These are phyloP conservation scores for Quaeritorhiza haematococci DNA, from an alignment of 371 early-diverging fungal species.

Conservation along the genomic window DNA sequence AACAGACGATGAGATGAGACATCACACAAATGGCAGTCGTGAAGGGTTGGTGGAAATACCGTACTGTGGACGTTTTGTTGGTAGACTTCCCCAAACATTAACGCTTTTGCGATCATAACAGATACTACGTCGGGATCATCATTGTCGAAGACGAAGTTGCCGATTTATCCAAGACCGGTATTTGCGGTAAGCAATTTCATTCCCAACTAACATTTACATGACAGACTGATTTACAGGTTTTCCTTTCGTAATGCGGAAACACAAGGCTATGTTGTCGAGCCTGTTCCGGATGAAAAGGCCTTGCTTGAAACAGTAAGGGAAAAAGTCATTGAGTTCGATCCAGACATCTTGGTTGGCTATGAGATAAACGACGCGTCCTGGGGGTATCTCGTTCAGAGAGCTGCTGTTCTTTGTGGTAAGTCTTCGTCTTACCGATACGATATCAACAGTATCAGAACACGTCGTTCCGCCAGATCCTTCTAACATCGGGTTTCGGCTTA, in stretches of 20 bases:
- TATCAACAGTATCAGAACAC: neutral
- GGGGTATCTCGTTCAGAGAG: conserved; percentile 80
- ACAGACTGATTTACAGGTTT: neutral
- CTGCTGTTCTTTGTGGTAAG: conserved; percentile 4
- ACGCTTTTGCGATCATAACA: neutral
- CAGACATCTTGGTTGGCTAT: conserved; percentile 82
- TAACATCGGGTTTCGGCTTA: conserved; percentile 13
- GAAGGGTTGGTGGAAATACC: conserved; percentile 30
- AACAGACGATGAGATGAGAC: conserved; percentile 12
- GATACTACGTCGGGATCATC: conserved; percentile 41
- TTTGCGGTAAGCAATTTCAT: conserved; percentile 19
- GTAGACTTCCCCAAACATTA: neutral
- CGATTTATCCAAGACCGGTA: conserved; percentile 32
- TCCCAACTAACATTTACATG: neutral
- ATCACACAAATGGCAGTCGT: conserved; percentile 38
- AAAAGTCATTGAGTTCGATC: conserved; percentile 60
- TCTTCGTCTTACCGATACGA: no score
- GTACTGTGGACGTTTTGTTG: conserved; percentile 24
- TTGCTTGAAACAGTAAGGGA: conserved; percentile 49
- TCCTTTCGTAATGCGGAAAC: neutral
- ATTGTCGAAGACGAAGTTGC: conserved; percentile 25
- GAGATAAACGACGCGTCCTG: conserved; percentile 79
- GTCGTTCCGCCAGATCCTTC: conserved; percentile 4
- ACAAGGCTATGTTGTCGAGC: conserved; percentile 17
- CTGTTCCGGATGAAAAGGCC: conserved; percentile 41